Base-by-base conservation (phyloP, 306 rosid species). In the Gynostemma pentaphyllum region DNA sequence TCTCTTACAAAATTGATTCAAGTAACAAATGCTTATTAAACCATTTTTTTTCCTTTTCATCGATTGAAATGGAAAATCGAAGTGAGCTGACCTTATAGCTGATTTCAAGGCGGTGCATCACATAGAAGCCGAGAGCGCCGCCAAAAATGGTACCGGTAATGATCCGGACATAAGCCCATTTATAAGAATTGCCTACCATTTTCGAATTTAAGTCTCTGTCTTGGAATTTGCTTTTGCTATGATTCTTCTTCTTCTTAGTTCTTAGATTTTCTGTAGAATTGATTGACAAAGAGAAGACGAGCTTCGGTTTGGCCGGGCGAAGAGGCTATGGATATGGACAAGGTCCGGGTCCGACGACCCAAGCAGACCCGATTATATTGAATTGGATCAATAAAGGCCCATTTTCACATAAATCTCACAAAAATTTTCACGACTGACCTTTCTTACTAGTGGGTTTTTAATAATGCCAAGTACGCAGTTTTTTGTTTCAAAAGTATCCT, bases 81-180 rank as follows among this genome's bases (percentile, higher is more conserved):
- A 26, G 28, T 8, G 40, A 19, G 7, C 41, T 53, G 45, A 87
- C 97, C 97, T 87, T 86, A 66, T 88, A 88, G 72, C 76, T 70
- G 14, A 24, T 63, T 77, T 88, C 96, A 23, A 78, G 7, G 40
- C 83, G 88, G 67, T 88, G 92, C 96, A 88, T 91, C 59, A 80
- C 89, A 45, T 91, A 91, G 87, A 91, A 91, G 68, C 95, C 96
- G 57, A 91, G 85, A 54, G 74, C 68, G 62, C 91, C 91, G 48
- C 91, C 95, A 8, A 80, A 6, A 55, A 86, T 76, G 23, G 91
- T 86, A 16, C 97, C 97, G 47, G 75, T 15, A 60, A 86, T 82
- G 79, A 89, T 86, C 71, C 95, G 74, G 59, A 82, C 48, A 51
- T 82, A 89, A n/a, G 74, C 95, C 97, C 95, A 89, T 64, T 57